phyloP scores from a whole-genome alignment of 140 eudicot genomes.

The Bidens hawaiensis region DNA sequence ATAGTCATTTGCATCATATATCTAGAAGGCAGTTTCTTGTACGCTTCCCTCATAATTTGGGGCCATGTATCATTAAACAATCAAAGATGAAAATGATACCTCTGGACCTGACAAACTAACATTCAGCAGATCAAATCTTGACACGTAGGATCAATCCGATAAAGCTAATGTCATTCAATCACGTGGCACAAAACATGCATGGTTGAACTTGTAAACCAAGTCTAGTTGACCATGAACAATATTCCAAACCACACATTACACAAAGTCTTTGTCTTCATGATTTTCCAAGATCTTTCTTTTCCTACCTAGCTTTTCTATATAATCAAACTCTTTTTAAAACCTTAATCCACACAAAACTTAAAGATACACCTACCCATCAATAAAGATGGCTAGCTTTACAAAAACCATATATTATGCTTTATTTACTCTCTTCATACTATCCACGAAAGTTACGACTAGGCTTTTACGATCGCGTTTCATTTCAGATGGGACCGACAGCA shows the following conservation, averaged over 20 bases:
- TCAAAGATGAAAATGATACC: background rate
- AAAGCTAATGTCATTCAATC: background rate
- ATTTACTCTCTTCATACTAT: constrained; percentile 16
- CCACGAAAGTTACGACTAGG: too few relatives aligned
- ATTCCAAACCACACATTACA: background rate
- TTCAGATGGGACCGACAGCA: constrained; percentile 36
- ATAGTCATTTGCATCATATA: background rate
- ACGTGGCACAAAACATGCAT: background rate
- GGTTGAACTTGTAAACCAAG: background rate
- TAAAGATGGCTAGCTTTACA: constrained; percentile 25
- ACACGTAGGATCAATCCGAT: constrained; percentile 7
- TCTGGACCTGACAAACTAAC: background rate
- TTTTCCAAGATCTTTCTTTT: constrained; percentile 26
- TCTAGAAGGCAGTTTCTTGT: constrained; percentile 10
- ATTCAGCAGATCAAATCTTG: constrained; percentile 11
- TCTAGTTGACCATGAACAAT: constrained; percentile 12
- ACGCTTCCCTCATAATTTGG: constrained; percentile 9
- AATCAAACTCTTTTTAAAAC: background rate
- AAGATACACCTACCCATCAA: constrained; percentile 2
- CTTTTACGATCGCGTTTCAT: constrained; percentile 30
- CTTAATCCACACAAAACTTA: constrained; percentile 2
- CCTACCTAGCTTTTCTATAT: background rate
- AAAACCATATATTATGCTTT: constrained; percentile 14
- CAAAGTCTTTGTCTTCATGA: constrained; percentile 2
- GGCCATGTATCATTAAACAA: background rate